Conservation (phyloP, 129 eudicot genomes). For the Silybum marianum region DNA sequence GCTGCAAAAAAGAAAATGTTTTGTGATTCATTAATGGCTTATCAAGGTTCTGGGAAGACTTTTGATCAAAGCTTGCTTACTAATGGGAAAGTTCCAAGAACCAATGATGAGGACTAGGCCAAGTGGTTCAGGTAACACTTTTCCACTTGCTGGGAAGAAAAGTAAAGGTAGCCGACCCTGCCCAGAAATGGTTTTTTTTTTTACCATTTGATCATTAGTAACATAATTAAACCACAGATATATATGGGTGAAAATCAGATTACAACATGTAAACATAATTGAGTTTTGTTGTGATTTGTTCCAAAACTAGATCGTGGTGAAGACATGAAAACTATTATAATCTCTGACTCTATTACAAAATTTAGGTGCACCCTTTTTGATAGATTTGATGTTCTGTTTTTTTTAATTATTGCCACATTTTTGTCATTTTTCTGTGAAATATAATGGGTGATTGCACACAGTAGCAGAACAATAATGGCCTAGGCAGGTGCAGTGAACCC, state of each 20-base stretch:
- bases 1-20: conserved; percentile 47
- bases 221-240: neutral
- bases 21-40: neutral
- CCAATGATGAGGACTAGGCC: conserved; percentile 73
- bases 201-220: conserved; percentile 12
- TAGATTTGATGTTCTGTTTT: too few species aligned
- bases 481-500: neutral
- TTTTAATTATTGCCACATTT: neutral
- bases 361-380: neutral
- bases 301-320: neutral
- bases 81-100: conserved; percentile 86
- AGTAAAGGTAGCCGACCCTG: conserved; percentile 65
- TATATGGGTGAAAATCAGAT: neutral
- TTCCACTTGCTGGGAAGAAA: conserved; percentile 69
- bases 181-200: neutral
- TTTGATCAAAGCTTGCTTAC: conserved; percentile 41
- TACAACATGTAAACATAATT: neutral
- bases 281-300: neutral
- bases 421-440: neutral
- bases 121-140: conserved; percentile 80
- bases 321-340: neutral
- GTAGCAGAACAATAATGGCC: neutral
- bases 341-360: neutral
- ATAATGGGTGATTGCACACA: neutral
- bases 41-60: neutral